These are phyloP conservation scores for Cladorrhinum sp. DNA, from an alignment of 2,329 filamentous ascomycete species.

Conservation along the genomic window DNA sequence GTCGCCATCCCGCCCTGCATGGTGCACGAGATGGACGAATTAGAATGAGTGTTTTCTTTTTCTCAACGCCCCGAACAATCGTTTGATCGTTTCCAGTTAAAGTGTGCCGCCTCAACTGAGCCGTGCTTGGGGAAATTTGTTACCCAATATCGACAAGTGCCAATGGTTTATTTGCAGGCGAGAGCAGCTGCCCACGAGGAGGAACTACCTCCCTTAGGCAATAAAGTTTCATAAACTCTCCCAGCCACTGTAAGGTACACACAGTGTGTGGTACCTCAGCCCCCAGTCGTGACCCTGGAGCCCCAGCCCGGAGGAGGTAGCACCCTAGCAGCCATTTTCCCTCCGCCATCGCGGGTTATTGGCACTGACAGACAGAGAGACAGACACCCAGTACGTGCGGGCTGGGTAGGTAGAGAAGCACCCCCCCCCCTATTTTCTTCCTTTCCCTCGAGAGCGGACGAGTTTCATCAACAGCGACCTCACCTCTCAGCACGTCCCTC, in stretches of 20 bases:
- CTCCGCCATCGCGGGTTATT: constrained; percentile 14
- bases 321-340: constrained; percentile 13
- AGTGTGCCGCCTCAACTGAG: background rate
- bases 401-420: constrained; percentile 1
- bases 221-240: background rate
- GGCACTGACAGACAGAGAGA: constrained; percentile 15
- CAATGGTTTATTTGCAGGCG: constrained; percentile 1
- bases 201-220: background rate
- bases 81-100: background rate
- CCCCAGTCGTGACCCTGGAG: constrained; percentile 19
- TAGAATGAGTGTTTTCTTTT: background rate
- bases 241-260: too few relatives aligned
- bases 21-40: background rate
- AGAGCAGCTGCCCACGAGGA: background rate
- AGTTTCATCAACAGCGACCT: constrained; percentile 25
- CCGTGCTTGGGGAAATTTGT: constrained; percentile 20
- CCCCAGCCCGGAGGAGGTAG: constrained; percentile 11
- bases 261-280: constrained; percentile 10
- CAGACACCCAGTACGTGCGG: background rate
- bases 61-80: background rate
- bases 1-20: background rate
- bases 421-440: constrained; percentile 16
- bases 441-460: constrained; percentile 3
- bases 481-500: constrained; percentile 20
- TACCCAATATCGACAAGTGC: constrained; percentile 24